phyloP scores from a whole-genome alignment of 129 eudicot species.

The Tagetes erecta region DNA sequence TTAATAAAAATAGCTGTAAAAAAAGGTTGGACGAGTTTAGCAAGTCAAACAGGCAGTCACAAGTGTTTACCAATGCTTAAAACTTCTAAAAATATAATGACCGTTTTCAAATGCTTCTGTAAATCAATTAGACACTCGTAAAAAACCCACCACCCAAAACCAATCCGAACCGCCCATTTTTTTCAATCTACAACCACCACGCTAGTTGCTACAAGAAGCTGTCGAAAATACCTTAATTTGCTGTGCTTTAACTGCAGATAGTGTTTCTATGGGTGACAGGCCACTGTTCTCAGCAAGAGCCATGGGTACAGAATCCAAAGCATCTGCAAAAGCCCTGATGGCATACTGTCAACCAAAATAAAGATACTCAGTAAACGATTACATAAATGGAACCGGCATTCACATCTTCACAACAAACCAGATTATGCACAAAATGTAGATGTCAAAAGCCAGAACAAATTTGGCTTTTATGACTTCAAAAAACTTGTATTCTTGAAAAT shows the following conservation, averaged over 20 bases:
- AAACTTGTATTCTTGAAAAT: too few relatives aligned
- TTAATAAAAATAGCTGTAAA: too few relatives aligned
- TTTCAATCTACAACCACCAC: background rate
- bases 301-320: conserved; percentile 94
- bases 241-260: conserved; percentile 89
- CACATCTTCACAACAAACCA: background rate
- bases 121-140: background rate
- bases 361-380: background rate
- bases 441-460: background rate
- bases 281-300: conserved; percentile 99
- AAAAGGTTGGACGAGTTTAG: too few relatives aligned
- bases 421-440: background rate
- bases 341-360: conserved; percentile 70
- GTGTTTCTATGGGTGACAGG: conserved; percentile 87
- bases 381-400: conserved; percentile 5
- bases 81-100: too few relatives aligned
- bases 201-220: background rate
- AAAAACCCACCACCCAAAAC: background rate
- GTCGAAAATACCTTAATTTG: conserved; percentile 77
- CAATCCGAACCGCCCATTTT: background rate
- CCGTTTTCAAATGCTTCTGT: too few relatives aligned
- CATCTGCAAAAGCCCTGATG: conserved; percentile 96
- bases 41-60: background rate
- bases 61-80: background rate
- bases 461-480: too few relatives aligned